Conservation (phyloP, 1,139 yeast genomes). For the Suhomyces bribrorum region DNA sequence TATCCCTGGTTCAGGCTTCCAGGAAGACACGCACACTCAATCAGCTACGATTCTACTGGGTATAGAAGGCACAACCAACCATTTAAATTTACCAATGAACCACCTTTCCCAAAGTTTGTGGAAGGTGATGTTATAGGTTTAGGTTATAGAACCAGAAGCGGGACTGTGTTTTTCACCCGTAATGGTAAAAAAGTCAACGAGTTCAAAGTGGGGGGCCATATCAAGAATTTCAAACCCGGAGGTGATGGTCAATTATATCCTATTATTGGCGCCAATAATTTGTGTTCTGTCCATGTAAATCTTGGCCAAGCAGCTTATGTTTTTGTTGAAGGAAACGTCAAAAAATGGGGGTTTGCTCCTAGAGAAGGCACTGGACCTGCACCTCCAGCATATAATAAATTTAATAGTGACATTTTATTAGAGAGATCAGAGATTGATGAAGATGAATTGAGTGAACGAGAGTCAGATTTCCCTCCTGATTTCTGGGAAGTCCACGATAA, state of each 20-base stretch:
- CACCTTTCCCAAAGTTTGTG: conserved; percentile 48
- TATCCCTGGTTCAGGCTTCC: conserved; percentile 63
- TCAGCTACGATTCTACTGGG: conserved; percentile 56
- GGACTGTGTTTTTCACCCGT: conserved; percentile 66
- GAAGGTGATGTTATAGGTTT: conserved; percentile 70
- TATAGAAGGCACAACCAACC: conserved; percentile 54
- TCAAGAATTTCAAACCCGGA: conserved; percentile 44
- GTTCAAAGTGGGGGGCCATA: conserved; percentile 68
- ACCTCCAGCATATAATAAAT: conserved; percentile 61
- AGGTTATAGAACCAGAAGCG: conserved; percentile 61
- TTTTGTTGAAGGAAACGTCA: conserved; percentile 60
- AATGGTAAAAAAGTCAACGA: conserved; percentile 71
- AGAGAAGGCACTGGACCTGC: conserved; percentile 61
- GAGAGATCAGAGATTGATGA: conserved; percentile 57
- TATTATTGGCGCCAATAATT: conserved; percentile 52
- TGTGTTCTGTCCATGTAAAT: conserved; percentile 56
- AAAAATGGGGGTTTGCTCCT: conserved; percentile 68
- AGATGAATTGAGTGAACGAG: conserved; percentile 49
- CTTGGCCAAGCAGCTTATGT: conserved; percentile 61
- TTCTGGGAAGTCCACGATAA: conserved; percentile 44
- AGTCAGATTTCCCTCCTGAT: conserved; percentile 57
- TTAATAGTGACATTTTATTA: conserved; percentile 53
- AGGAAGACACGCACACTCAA: conserved; percentile 53
- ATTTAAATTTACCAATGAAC: conserved; percentile 36
- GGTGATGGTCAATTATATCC: conserved; percentile 50